Percentiles rank a stretch among this genome's conserved stretches.
Evolutionary conservation across 495 filamentous ascomycete genomes (phyloP).

Genomic region (Pyrenopolyporus hunteri): DNA sequence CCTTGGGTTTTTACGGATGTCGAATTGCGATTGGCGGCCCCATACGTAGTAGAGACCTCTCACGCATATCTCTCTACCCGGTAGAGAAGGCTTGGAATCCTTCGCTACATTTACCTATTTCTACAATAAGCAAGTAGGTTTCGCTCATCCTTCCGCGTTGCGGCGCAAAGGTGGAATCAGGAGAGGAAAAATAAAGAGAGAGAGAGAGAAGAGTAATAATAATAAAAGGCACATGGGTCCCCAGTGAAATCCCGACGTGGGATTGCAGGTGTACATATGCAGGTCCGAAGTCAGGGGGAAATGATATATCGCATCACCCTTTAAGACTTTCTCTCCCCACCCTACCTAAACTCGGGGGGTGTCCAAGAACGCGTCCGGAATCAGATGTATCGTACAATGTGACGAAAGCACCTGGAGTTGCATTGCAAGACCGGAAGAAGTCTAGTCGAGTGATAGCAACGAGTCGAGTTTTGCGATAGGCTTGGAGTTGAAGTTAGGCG

Average conservation of each 20-base stretch:
- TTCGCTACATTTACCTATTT: constrained; percentile 6
- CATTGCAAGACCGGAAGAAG: constrained; percentile 28
- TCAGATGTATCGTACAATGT: constrained; percentile 34
- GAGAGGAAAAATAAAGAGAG: constrained; percentile 9
- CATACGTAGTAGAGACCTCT: not conserved
- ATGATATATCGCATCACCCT: constrained; percentile 33
- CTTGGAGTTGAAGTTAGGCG: constrained; percentile 3
- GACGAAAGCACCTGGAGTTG: constrained; percentile 26
- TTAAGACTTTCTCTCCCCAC: constrained; percentile 19
- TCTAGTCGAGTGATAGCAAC: constrained; percentile 23
- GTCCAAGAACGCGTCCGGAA: constrained; percentile 26
- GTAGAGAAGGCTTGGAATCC: constrained; percentile 21
- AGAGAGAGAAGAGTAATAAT: not conserved
- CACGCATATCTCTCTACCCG: too few species aligned
- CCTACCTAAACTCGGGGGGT: constrained; percentile 25
- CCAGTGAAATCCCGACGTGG: constrained; percentile 30
- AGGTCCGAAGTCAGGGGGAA: constrained; percentile 37
- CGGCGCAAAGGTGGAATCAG: not conserved
- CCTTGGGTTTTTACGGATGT: constrained; percentile 18
- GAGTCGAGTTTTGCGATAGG: constrained; percentile 11
- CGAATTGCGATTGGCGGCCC: constrained; percentile 25
- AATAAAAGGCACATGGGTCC: constrained; percentile 4
- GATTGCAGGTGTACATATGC: constrained; percentile 32
- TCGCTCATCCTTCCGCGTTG: constrained; percentile 23
- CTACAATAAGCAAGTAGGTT: constrained; percentile 17